These are phyloP conservation scores for Salix arbutifolia DNA, from an alignment of 345 rosid genomes.

Conservation along the genomic window DNA sequence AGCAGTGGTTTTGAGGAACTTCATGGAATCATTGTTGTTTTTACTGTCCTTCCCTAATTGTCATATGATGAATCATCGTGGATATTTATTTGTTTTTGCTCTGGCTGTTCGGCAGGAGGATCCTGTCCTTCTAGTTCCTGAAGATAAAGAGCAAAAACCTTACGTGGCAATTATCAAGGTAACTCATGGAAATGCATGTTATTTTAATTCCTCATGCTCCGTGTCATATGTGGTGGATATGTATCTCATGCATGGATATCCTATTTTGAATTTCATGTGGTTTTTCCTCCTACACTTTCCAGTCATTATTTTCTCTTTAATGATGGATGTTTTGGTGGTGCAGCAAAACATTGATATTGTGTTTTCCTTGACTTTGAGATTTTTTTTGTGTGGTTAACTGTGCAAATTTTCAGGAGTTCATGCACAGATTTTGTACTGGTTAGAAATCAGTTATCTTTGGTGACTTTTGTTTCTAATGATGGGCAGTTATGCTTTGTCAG, in stretches of 20 bases:
- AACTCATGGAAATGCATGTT: constrained; percentile 11
- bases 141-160: constrained; percentile 73
- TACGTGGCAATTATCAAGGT: constrained; percentile 99
- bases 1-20: background rate
- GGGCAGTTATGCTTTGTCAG: background rate
- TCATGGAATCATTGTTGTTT: background rate
- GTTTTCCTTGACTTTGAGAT: background rate
- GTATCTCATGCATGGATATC: background rate
- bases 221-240: background rate
- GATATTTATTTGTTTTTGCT: background rate
- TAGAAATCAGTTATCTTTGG: background rate
- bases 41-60: background rate
- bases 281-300: background rate
- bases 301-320: background rate
- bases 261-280: background rate
- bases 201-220: background rate
- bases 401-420: background rate
- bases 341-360: background rate
- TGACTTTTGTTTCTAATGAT: background rate
- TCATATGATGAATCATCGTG: background rate
- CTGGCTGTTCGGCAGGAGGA: constrained; percentile 63
- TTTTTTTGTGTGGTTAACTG: background rate
- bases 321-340: background rate
- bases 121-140: constrained; percentile 90
- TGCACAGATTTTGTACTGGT: background rate